Base-by-base conservation (phyloP, 805 yeast genomes). In the Yarrowia sp. region DNA sequence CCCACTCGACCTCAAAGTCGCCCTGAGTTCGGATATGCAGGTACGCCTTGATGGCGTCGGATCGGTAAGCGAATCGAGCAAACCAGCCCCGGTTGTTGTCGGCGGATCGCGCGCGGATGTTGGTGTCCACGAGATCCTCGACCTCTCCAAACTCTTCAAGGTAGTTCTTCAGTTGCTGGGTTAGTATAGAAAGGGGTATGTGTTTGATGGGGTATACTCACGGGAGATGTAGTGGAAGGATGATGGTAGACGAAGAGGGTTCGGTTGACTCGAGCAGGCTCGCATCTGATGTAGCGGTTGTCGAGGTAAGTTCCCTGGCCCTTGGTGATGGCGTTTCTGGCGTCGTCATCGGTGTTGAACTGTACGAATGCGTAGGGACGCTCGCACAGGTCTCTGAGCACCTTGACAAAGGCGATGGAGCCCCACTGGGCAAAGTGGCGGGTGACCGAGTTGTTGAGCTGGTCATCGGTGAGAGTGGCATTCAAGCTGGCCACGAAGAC, bases 331-430 rank as follows among this genome's bases (percentile, higher is more conserved):
- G 97, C 97, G 5, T 72, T 75, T 70, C 83, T 82, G 5, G 97
- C 92, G 72, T 89, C 94, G 9, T 79, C 81, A 71, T 89, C 95
- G 69, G 81, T 85, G 9, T 86, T 81, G 76, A 90, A 92, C 79
- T 92, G 97, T 56, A 92, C 97, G 82, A 92, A 92, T 0, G 97
- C 97, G 78, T 92, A 92, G 1, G 98, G 98, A 58, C 97, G 82
- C 74, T 89, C 89, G 26, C 87, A 82, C 15, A 89, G 86, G 79
- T 92, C 97, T 67, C 97, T 82, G 70, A 92, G 82, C 2, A 92
- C 97, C 75, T 92, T 92, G 15, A 91, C 96, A 26, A 50, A 48
- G 43, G 70, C 72, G 16, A 84, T 81, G 70, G 64, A 46, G 49
- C 70, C 72, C 72, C 85, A 81, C 70, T 81, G 78, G 73, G 92